Percentiles rank a stretch among this genome's conserved stretches.
phyloP scores from a whole-genome alignment of 192 early-diverging fungal genomes.

The Physocladia obscura region DNA sequence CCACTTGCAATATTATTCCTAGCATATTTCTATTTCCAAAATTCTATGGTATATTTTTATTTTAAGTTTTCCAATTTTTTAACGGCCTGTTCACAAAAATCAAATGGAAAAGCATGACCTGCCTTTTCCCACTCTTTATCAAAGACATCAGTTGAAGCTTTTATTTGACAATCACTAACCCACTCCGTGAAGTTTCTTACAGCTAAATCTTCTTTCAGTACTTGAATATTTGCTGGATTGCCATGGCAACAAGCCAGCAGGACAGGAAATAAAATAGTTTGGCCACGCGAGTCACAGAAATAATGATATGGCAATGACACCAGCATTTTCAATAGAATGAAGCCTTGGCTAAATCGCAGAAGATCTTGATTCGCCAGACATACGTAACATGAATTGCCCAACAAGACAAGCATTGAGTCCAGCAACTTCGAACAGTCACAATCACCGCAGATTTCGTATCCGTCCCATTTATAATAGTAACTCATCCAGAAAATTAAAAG shows the following conservation, averaged over 20 bases:
- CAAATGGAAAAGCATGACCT: no score
- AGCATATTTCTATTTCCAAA: no score
- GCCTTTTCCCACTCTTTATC: no score
- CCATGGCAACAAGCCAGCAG: slow-evolving; percentile 18
- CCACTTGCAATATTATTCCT: no score
- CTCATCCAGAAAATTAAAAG: slow-evolving; percentile 28
- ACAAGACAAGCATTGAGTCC: slow-evolving; percentile 18
- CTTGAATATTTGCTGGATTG: slow-evolving; percentile 8
- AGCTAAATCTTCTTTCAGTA: slow-evolving; percentile 27
- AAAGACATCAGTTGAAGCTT: no score
- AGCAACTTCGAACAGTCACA: not conserved
- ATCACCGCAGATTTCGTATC: not conserved
- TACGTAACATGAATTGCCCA: slow-evolving; percentile 18
- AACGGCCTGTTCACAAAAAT: no score
- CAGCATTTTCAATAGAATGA: slow-evolving; percentile 26
- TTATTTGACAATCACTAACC: slow-evolving; percentile 5
- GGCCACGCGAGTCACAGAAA: slow-evolving; percentile 18
- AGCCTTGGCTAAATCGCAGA: slow-evolving; percentile 23
- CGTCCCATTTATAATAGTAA: slow-evolving; percentile 23
- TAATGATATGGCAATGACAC: slow-evolving; percentile 25
- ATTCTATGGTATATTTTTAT: no score
- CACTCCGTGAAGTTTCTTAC: slow-evolving; percentile 10
- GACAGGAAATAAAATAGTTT: slow-evolving; percentile 24
- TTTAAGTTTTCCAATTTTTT: no score
- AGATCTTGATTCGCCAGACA: slow-evolving; percentile 16